Conservation (phyloP, 345 rosid genomes). For the Psidium guajava region DNA sequence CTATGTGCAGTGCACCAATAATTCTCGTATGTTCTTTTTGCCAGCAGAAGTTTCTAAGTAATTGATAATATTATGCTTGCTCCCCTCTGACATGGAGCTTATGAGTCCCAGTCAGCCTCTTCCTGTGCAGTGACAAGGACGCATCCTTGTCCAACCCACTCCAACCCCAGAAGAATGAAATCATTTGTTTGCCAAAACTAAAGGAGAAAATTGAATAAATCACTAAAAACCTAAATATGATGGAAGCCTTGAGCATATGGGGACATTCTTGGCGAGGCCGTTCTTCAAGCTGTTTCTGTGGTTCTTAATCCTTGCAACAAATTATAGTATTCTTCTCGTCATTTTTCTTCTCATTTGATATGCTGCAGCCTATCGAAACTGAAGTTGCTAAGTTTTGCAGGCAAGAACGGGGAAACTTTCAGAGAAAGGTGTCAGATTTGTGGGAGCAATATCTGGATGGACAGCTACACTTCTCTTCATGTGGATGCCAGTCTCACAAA, state of each 20-base stretch:
- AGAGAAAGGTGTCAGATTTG: constrained; percentile 48
- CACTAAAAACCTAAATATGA: background rate
- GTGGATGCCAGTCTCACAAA: constrained; percentile 95
- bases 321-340: background rate
- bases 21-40: background rate
- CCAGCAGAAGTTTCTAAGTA: background rate
- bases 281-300: background rate
- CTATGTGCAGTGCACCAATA: background rate
- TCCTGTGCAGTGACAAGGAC: background rate
- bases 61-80: background rate
- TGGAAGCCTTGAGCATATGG: background rate
- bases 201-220: background rate
- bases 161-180: background rate
- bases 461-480: constrained; percentile 92
- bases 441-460: constrained; percentile 81
- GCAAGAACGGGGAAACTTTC: constrained; percentile 67
- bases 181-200: background rate
- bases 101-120: background rate
- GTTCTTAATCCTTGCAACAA: background rate
- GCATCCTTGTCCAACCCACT: background rate
- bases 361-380: constrained; percentile 8
- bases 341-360: background rate
- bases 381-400: constrained; percentile 40
- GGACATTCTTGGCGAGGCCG: background rate
- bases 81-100: background rate